Evolutionary conservation across 768 basidiomycete genomes (phyloP), one percentile per base, ranked within the genome.

Genomic region (Strobilomyces dryophilus): DNA sequence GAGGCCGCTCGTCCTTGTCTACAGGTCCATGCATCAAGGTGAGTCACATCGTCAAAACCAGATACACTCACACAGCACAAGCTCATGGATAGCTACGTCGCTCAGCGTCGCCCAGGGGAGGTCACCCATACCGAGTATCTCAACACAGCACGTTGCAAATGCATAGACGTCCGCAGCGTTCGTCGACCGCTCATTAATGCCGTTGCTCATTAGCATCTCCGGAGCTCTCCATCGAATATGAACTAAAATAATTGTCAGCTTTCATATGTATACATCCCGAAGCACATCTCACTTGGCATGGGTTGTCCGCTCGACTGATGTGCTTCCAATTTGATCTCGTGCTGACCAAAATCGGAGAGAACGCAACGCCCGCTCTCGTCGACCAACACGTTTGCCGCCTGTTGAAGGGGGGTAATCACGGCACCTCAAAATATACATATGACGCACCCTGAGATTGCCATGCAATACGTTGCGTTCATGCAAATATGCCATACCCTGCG

Each of bases 271-370:
- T 9, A 10, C 10, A 10, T 1, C 15, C 4, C 5, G 2, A 10
- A 10, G 5, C 9, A 27, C 1, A 5, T 55, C 61, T 47, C 58
- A 84, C 83, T 73, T 53, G 75, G 73, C 32, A 71, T 71, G 3
- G 74, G 63, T 21, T 71, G 71, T 10, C 81, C 82, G 50, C 80
- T 85, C 3, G 87, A 72, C 31, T 79, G 75, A 58, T 76, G 83
- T 5, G 80, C 82, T 64, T 92, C 87, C 15, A 76, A 79, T 70
- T 84, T 88, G 74, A 92, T 83, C 67, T 88, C 84, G 59, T 81
- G 85, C 66, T 92, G 86, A 0, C 88, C 89, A 66, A 94, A 93
- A 63, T 92, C 89, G 27, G 87, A 82, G 39, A 93, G 82, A 37
- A 92, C 76, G 53, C 89, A 92, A 43, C 73, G 78, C 2, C 79